phyloP scores from a whole-genome alignment of 2,329 filamentous ascomycete species.

The Arthrobotrys megalospora region DNA sequence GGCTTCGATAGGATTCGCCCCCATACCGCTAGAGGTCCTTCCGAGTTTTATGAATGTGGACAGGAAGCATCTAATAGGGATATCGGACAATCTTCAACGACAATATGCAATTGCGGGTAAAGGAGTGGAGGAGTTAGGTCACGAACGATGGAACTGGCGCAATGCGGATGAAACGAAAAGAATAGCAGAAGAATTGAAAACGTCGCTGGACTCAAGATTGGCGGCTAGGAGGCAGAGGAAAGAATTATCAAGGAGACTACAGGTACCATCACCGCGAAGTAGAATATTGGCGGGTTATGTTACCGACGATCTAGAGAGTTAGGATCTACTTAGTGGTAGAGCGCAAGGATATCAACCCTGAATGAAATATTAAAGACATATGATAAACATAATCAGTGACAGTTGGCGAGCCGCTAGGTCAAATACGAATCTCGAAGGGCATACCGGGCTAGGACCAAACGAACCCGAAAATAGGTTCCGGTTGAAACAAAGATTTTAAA shows the following conservation, averaged over 20 bases:
- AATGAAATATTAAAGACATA: no score
- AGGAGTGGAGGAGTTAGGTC: background rate
- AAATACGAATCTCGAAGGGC: no score
- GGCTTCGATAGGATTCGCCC: background rate
- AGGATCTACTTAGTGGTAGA: background rate
- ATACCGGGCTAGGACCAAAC: no score
- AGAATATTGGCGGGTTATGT: background rate
- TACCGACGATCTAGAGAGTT: background rate
- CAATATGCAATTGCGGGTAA: conserved; percentile 34
- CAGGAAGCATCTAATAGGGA: background rate
- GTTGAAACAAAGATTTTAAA: no score
- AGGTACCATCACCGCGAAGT: background rate
- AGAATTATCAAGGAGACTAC: background rate
- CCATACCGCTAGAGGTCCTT: background rate
- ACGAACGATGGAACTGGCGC: background rate
- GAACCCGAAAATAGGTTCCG: no score
- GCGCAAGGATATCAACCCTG: no score
- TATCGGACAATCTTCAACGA: conserved; percentile 6
- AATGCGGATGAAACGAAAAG: background rate
- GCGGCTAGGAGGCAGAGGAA: background rate
- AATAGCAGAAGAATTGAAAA: background rate
- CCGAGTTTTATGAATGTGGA: background rate
- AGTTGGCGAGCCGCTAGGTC: no score
- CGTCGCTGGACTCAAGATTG: background rate
- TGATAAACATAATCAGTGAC: no score